Evolutionary conservation across 768 basidiomycete genomes (phyloP).

Genomic region (Tephrocybe rancida): DNA sequence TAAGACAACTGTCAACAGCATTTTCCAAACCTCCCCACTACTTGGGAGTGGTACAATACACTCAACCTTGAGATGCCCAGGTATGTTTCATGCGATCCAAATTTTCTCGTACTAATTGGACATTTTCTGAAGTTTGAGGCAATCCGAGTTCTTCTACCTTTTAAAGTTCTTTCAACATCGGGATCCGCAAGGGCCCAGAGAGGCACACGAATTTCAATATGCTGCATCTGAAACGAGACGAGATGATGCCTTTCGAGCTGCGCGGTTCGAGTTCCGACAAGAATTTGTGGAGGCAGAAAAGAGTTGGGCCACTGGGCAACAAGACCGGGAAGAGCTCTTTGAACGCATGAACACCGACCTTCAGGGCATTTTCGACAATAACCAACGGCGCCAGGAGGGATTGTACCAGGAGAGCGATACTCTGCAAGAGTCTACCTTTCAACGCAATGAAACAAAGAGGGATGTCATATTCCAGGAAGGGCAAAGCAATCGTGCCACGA

Average conservation of each 20-base stretch:
- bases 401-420: background rate
- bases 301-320: background rate
- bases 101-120: no score
- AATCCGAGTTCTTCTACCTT: no score
- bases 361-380: background rate
- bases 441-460: background rate
- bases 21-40: no score
- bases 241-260: background rate
- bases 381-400: background rate
- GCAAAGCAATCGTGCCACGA: background rate
- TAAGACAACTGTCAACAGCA: no score
- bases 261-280: background rate
- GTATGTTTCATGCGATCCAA: no score
- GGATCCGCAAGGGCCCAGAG: background rate
- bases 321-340: slow-evolving; percentile 2
- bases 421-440: background rate
- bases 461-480: background rate
- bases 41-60: no score
- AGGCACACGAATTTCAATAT: background rate
- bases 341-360: background rate
- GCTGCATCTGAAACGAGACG: background rate
- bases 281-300: slow-evolving; percentile 3
- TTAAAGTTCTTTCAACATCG: background rate
- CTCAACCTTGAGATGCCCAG: no score
- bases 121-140: no score